A percentile compares a stretch with the other conserved stretches of the same genome.
Evolutionary conservation across 495 filamentous ascomycete species (phyloP).

Genomic region (Penicillium salamii): DNA sequence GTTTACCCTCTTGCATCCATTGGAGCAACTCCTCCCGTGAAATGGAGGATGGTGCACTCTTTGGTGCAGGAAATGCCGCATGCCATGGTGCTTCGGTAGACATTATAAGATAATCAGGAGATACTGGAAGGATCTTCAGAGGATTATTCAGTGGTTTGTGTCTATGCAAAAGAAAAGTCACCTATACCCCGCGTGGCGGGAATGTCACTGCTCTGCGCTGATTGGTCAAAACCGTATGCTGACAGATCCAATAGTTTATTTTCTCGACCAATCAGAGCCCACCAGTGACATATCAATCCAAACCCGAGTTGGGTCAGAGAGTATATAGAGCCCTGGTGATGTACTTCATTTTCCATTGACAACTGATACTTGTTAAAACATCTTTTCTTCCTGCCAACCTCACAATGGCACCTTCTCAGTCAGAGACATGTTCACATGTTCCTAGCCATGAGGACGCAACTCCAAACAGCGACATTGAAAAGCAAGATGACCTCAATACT

Average conservation of each 20-base stretch:
- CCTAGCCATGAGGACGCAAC: not conserved
- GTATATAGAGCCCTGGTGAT: not conserved
- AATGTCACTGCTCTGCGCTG: not conserved
- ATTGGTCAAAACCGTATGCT: not conserved
- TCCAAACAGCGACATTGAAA: constrained; percentile 13
- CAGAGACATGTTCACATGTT: not conserved
- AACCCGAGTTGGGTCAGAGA: too few relatives aligned
- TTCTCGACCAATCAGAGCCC: not conserved
- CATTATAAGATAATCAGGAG: too few relatives aligned
- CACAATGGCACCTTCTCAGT: not conserved
- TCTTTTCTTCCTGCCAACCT: too few relatives aligned
- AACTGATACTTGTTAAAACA: too few relatives aligned
- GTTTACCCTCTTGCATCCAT: constrained; percentile 36
- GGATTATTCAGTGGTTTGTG: too few relatives aligned
- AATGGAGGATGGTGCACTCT: constrained; percentile 26
- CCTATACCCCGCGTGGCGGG: not conserved
- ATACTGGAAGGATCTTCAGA: too few relatives aligned
- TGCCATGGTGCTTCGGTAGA: constrained; percentile 38
- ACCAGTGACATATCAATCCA: not conserved
- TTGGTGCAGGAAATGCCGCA: constrained; percentile 41
- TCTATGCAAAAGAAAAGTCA: not conserved
- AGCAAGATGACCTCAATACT: constrained; percentile 2
- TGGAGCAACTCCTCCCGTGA: constrained; percentile 35
- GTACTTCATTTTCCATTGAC: too few relatives aligned
- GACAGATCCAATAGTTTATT: not conserved